Percentiles rank a stretch among this genome's conserved stretches.
Conservation (phyloP, 2,329 filamentous ascomycete genomes). For the Trichoderma koningii region DNA sequence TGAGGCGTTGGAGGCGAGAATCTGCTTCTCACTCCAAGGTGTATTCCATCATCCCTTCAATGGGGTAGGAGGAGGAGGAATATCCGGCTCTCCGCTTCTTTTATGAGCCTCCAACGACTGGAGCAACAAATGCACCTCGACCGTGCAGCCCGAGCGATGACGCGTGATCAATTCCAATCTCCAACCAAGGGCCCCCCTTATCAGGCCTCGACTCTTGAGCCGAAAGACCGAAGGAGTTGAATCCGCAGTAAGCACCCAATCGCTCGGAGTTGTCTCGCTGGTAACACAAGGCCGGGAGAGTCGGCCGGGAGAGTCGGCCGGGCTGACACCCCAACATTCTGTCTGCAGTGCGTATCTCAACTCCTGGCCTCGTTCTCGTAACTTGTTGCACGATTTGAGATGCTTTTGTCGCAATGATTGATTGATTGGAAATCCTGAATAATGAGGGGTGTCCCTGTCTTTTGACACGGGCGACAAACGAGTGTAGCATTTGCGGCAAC, state of each 20-base stretch:
- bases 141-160: background rate
- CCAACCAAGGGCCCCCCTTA: background rate
- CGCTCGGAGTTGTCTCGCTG: constrained; percentile 18
- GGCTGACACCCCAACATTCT: no score
- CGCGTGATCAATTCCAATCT: constrained; percentile 1
- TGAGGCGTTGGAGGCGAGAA: no score
- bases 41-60: no score
- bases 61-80: background rate
- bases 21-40: no score
- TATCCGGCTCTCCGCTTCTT: background rate
- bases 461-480: constrained; percentile 1
- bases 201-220: background rate
- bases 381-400: background rate
- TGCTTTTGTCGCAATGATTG: background rate
- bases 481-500: constrained; percentile 5
- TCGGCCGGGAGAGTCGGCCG: background rate
- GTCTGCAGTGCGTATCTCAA: background rate
- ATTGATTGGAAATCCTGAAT: background rate
- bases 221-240: constrained; percentile 18
- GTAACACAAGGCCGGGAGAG: background rate
- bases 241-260: background rate
- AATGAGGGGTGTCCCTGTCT: background rate
- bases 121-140: background rate
- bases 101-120: background rate
- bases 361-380: background rate